A percentile compares a stretch with the other conserved stretches of the same genome.
Evolutionary conservation across 164 flowering plant genomes (phyloP).

Genomic region (Tetracentron sinense): DNA sequence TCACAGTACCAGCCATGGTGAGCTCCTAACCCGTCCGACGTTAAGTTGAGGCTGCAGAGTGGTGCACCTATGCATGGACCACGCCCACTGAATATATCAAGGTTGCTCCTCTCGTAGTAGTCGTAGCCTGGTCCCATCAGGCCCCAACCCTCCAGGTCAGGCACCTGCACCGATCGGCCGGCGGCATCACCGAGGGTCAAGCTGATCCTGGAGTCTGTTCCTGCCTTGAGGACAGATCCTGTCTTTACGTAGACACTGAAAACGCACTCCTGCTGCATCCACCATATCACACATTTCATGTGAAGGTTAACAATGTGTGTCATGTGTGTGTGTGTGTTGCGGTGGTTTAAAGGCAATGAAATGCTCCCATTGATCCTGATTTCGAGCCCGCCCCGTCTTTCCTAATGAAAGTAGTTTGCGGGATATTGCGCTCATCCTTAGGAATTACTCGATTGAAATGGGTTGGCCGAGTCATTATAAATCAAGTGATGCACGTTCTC

Average conservation of each 20-base stretch:
- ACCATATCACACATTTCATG: no score
- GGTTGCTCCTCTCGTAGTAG: conserved; percentile 62
- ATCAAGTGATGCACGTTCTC: no score
- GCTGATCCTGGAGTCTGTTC: conserved; percentile 60
- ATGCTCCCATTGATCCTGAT: no score
- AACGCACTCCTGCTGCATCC: conserved; percentile 38
- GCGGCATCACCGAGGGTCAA: conserved; percentile 25
- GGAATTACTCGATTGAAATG: no score
- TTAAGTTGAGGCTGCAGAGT: conserved; percentile 50
- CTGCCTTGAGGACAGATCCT: conserved; percentile 43
- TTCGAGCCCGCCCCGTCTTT: no score
- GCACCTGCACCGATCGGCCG: conserved; percentile 28
- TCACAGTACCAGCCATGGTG: conserved; percentile 69
- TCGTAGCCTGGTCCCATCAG: conserved; percentile 48
- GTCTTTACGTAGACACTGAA: conserved; percentile 57
- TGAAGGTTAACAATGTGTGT: no score
- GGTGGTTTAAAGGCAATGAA: no score
- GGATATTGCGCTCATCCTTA: no score
- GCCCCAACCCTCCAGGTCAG: conserved; percentile 51
- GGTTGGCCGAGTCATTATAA: no score
- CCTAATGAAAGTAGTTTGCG: no score
- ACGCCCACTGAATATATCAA: conserved; percentile 56
- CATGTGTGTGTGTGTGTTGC: no score
- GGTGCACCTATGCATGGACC: conserved; percentile 49
- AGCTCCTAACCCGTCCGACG: conserved; percentile 56